A percentile compares a stretch with the other conserved stretches of the same genome.
Evolutionary conservation across 768 basidiomycete species (phyloP).

Genomic region (Lactarius evosmus): DNA sequence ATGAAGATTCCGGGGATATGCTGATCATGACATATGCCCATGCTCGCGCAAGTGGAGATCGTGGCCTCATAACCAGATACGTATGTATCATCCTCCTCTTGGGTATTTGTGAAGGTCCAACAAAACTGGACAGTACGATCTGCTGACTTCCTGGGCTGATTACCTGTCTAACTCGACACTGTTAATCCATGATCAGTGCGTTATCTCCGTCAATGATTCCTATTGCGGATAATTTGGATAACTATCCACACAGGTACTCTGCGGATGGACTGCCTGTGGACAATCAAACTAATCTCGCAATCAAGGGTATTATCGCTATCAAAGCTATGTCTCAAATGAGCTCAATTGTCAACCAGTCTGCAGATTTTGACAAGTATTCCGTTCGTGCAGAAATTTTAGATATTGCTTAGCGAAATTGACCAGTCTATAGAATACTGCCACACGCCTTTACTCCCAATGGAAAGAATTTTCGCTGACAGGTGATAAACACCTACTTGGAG

Average conservation of each 20-base stretch:
- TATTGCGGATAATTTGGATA: constrained; percentile 5
- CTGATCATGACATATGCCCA: too few relatives aligned
- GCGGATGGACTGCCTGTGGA: too few relatives aligned
- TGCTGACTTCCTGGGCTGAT: constrained; percentile 35
- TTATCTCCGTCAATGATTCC: constrained; percentile 46
- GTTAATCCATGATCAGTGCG: too few relatives aligned
- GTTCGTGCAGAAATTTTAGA: constrained; percentile 25
- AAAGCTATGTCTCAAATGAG: too few relatives aligned
- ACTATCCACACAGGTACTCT: constrained; percentile 19
- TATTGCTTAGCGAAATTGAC: background rate
- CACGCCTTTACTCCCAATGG: constrained; percentile 13
- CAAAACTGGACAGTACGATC: constrained; percentile 26
- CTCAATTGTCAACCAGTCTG: too few relatives aligned
- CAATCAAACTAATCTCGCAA: too few relatives aligned
- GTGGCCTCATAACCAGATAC: too few relatives aligned
- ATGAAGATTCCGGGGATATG: too few relatives aligned
- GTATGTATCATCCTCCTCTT: constrained; percentile 22
- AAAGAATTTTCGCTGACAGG: constrained; percentile 7
- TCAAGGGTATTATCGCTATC: too few relatives aligned
- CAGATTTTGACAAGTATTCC: constrained; percentile 29
- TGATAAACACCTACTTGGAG: constrained; percentile 10
- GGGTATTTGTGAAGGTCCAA: background rate
- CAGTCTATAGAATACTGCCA: background rate
- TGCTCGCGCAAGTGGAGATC: too few relatives aligned
- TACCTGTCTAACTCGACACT: too few relatives aligned